Percentiles rank a stretch among this genome's conserved stretches.
phyloP scores from a whole-genome alignment of 2,329 filamentous ascomycete species.

The Phyllosticta citriasiana region DNA sequence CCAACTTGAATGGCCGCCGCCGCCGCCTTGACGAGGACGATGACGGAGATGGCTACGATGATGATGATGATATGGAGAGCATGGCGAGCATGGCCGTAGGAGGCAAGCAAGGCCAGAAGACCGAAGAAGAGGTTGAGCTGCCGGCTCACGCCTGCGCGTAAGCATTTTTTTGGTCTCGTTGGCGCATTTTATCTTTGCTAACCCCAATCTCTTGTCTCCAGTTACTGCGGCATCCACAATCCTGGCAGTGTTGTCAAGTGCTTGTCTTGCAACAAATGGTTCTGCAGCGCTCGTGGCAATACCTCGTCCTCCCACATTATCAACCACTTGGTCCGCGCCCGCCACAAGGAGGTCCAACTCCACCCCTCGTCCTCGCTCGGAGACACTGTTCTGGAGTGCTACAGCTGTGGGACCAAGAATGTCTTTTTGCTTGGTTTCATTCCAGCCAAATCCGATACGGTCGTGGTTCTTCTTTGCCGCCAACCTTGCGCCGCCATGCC shows the following conservation, averaged over 20 bases:
- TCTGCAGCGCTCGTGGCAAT: constrained; percentile 94
- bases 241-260: constrained; percentile 94
- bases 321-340: constrained; percentile 92
- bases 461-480: constrained; percentile 91
- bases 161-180: constrained; percentile 11
- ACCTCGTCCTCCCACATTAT: constrained; percentile 96
- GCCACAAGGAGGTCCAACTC: constrained; percentile 97
- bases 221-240: constrained; percentile 96
- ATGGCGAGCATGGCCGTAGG: constrained; percentile 74
- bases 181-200: constrained; percentile 8
- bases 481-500: constrained; percentile 92
- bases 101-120: constrained; percentile 42
- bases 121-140: constrained; percentile 73
- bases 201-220: constrained; percentile 28
- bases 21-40: constrained; percentile 75
- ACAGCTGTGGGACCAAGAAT: constrained; percentile 99
- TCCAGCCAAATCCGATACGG: constrained; percentile 94
- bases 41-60: constrained; percentile 70
- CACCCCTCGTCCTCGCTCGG: constrained; percentile 88
- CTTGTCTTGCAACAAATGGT: constrained; percentile 93
- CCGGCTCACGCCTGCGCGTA: constrained; percentile 94
- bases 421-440: constrained; percentile 97
- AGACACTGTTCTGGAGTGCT: constrained; percentile 95
- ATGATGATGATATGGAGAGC: constrained; percentile 63
- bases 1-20: constrained; percentile 50